These are phyloP conservation scores for Fusarium hainanense DNA, from an alignment of 2,329 filamentous ascomycete genomes.

Conservation along the genomic window DNA sequence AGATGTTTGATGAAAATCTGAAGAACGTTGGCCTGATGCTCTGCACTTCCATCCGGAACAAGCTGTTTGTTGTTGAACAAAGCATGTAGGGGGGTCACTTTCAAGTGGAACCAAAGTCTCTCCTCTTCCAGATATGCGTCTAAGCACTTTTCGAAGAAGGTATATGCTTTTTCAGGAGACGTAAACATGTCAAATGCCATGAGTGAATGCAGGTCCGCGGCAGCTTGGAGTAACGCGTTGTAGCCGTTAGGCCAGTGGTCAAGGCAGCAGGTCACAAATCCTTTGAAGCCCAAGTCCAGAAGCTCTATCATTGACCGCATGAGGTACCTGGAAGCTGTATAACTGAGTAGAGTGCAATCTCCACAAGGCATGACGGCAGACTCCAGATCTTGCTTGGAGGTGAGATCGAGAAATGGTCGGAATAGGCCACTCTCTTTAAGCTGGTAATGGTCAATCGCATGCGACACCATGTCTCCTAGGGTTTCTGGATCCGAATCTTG, in stretches of 20 bases:
- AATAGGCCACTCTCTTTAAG: constrained; percentile 9
- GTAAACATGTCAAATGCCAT: constrained; percentile 27
- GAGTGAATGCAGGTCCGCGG: constrained; percentile 21
- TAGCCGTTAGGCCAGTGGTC: constrained; percentile 40
- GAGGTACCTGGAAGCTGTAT: constrained; percentile 8
- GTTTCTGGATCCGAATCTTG: neutral
- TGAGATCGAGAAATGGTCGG: constrained; percentile 20
- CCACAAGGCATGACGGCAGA: constrained; percentile 39
- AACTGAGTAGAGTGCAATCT: constrained; percentile 43
- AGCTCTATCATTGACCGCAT: constrained; percentile 34
- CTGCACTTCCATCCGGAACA: neutral
- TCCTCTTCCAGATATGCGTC: constrained; percentile 36
- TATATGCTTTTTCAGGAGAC: constrained; percentile 5
- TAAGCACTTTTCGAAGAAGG: constrained; percentile 32
- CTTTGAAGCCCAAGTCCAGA: constrained; percentile 32
- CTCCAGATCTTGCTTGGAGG: constrained; percentile 28
- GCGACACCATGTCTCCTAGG: constrained; percentile 32
- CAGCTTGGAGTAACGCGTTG: constrained; percentile 37
- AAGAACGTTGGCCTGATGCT: constrained; percentile 20
- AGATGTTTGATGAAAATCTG: constrained; percentile 33
- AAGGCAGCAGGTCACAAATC: constrained; percentile 33
- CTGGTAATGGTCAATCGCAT: constrained; percentile 23
- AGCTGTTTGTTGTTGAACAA: constrained; percentile 23
- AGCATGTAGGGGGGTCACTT: constrained; percentile 29
- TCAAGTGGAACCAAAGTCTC: constrained; percentile 35